These are phyloP conservation scores for Orobanche coerulescens DNA, from an alignment of 257 asterid genomes.

Conservation along the genomic window DNA sequence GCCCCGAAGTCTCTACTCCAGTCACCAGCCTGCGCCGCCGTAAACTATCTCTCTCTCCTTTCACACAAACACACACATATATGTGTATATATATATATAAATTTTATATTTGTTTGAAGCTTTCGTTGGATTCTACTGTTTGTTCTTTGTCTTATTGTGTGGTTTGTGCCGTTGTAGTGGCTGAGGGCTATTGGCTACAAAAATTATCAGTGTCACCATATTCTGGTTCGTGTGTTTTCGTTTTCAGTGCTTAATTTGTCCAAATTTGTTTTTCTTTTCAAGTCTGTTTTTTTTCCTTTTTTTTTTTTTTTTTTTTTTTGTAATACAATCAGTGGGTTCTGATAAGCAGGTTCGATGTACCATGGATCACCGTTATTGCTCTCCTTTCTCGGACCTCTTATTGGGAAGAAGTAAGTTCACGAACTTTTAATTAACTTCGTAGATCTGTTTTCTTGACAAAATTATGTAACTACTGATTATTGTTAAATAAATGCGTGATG, in stretches of 20 bases:
- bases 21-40: constrained; percentile 93
- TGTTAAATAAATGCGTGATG: constrained; percentile 22
- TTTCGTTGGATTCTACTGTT: not conserved
- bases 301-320: not conserved
- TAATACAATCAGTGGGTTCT: not conserved
- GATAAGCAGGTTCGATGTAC: constrained; percentile 78
- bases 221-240: constrained; percentile 49
- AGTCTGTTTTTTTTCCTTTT: not conserved
- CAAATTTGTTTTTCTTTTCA: not conserved
- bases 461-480: constrained; percentile 18
- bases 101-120: not conserved
- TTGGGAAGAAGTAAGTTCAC: constrained; percentile 43
- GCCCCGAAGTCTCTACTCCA: constrained; percentile 97
- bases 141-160: not conserved
- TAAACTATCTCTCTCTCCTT: constrained; percentile 23
- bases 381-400: constrained; percentile 73
- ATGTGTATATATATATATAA: not conserved
- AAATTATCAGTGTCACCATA: constrained; percentile 80
- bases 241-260: not conserved
- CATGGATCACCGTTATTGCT: constrained; percentile 93
- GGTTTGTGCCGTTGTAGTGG: constrained; percentile 39
- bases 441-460: constrained; percentile 2
- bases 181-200: constrained; percentile 95
- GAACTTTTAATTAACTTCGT: constrained; percentile 3
- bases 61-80: not conserved